Conservation (phyloP, 768 basidiomycete genomes). For the Fibroporia radiculosa region DNA sequence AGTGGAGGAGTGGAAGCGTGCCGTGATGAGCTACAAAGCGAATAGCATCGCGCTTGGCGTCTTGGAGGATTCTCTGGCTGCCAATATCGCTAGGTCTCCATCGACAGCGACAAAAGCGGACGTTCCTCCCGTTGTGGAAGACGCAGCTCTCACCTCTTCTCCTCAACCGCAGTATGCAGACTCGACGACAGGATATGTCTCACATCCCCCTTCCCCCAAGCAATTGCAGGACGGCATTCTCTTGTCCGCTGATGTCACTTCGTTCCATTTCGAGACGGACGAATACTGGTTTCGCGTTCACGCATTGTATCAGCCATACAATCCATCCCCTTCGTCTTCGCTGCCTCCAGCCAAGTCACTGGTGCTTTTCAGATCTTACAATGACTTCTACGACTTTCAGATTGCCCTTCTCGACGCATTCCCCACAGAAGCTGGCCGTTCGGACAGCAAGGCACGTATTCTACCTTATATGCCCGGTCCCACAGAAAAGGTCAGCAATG, state of each 20-base stretch:
- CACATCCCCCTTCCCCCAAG: constrained; percentile 35
- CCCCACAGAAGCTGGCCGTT: constrained; percentile 85
- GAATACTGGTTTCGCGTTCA: constrained; percentile 98
- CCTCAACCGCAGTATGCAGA: constrained; percentile 15
- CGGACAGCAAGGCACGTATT: constrained; percentile 58
- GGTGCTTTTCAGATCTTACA: constrained; percentile 89
- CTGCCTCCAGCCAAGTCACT: constrained; percentile 70
- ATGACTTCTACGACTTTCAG: constrained; percentile 98
- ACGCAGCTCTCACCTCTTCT: no score
- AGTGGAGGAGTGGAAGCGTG: constrained; percentile 99
- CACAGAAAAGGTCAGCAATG: constrained; percentile 73
- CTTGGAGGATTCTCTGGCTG: constrained; percentile 54
- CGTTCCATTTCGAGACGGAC: constrained; percentile 95
- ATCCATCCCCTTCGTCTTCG: constrained; percentile 41
- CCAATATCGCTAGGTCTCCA: constrained; percentile 33
- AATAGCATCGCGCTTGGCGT: constrained; percentile 92
- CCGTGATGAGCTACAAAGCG: constrained; percentile 92
- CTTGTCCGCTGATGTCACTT: constrained; percentile 81
- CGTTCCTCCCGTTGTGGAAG: constrained; percentile 12
- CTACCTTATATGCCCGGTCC: constrained; percentile 98
- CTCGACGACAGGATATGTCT: constrained; percentile 13
- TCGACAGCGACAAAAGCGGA: constrained; percentile 9
- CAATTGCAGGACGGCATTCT: constrained; percentile 77
- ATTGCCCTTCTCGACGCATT: constrained; percentile 80
- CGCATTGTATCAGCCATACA: constrained; percentile 81